Percentiles rank a stretch among this genome's conserved stretches.
These are phyloP conservation scores for Diutina rugosa DNA, from an alignment of 1,139 yeast genomes.

Conservation along the genomic window DNA sequence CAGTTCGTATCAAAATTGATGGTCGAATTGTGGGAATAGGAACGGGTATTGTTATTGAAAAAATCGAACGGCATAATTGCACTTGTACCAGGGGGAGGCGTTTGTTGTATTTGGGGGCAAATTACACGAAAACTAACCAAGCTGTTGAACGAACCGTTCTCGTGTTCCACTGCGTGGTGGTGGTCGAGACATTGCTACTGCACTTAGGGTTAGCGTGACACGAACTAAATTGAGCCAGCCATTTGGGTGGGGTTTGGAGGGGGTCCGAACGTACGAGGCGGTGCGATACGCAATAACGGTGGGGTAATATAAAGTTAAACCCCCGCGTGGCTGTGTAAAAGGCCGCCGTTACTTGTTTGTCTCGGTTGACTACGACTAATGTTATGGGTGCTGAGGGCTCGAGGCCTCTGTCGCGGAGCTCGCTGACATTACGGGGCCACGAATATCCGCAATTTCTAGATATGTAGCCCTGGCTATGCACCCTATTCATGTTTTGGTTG, in stretches of 20 bases:
- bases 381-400: neutral
- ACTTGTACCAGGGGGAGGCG: neutral
- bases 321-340: no score
- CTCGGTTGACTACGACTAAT: no score
- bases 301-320: neutral
- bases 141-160: neutral
- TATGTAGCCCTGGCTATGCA: neutral
- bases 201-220: neutral
- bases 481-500: neutral
- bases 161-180: neutral
- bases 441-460: neutral
- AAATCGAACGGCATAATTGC: neutral
- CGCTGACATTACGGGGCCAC: neutral
- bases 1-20: neutral
- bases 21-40: neutral
- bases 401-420: neutral
- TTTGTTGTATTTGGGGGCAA: neutral
- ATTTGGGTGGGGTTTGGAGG: neutral
- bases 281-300: neutral
- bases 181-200: neutral
- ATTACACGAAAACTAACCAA: neutral
- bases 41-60: neutral
- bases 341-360: no score
- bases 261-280: neutral
- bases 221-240: neutral